A percentile compares a stretch with the other conserved stretches of the same genome.
These are phyloP conservation scores for Arachnomyces sp. DNA, from an alignment of 2,329 filamentous ascomycete species.

Conservation along the genomic window DNA sequence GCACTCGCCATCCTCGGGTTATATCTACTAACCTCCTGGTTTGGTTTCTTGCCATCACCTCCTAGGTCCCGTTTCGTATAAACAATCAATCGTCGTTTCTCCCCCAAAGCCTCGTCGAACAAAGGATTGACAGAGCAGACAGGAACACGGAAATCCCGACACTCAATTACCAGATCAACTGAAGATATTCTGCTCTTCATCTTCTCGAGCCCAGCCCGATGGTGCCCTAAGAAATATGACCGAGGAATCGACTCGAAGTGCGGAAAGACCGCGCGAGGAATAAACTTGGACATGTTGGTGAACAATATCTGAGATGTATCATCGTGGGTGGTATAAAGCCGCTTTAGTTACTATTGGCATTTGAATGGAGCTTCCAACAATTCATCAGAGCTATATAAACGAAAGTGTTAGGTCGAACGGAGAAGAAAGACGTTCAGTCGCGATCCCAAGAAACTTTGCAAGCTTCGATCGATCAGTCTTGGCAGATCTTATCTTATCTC, in stretches of 20 bases:
- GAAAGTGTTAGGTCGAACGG: neutral
- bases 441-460: neutral
- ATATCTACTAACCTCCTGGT: slow-evolving; percentile 32
- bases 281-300: slow-evolving; percentile 45
- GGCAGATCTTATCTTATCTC: neutral
- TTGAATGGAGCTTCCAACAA: no score
- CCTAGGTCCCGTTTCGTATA: slow-evolving; percentile 87
- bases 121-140: slow-evolving; percentile 83
- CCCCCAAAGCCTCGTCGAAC: slow-evolving; percentile 70
- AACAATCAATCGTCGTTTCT: slow-evolving; percentile 68
- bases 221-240: slow-evolving; percentile 93
- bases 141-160: slow-evolving; percentile 85
- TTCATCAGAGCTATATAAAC: no score
- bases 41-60: slow-evolving; percentile 32
- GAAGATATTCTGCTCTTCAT: slow-evolving; percentile 75
- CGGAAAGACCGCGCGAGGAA: slow-evolving; percentile 67
- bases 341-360: no score
- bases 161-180: slow-evolving; percentile 87
- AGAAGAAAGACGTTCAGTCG: neutral
- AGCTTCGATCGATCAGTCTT: neutral
- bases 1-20: neutral
- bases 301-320: no score
- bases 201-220: slow-evolving; percentile 68
- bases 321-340: no score
- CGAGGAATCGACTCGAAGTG: slow-evolving; percentile 68